phyloP scores from a whole-genome alignment of 2,329 filamentous ascomycete species.

The Clonostachys chloroleuca region DNA sequence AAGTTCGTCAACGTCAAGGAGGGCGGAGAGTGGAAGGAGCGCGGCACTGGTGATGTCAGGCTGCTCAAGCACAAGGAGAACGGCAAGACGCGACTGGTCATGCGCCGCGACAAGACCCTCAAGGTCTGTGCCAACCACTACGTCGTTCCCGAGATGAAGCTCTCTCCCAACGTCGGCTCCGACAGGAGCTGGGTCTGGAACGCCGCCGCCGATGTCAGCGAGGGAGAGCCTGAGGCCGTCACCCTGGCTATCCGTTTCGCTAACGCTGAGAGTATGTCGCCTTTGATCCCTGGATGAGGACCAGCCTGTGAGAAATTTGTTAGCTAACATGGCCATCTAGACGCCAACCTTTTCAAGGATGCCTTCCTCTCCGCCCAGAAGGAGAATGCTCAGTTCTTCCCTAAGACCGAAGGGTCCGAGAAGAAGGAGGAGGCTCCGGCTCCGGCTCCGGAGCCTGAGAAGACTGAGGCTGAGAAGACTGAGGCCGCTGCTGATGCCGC shows the following conservation, averaged over 20 bases:
- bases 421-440: conserved; percentile 1
- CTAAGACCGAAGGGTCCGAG: conserved; percentile 24
- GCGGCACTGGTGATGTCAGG: conserved; percentile 92
- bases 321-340: conserved; percentile 36
- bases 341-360: conserved; percentile 97
- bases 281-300: neutral
- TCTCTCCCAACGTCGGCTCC: conserved; percentile 94
- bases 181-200: conserved; percentile 99
- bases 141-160: conserved; percentile 97
- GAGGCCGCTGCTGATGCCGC: conserved; percentile 1
- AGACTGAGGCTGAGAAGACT: conserved; percentile 12
- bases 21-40: conserved; percentile 96
- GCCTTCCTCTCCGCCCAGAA: conserved; percentile 95
- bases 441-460: conserved; percentile 5
- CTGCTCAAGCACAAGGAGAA: conserved; percentile 99
- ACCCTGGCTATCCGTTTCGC: conserved; percentile 96
- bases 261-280: conserved; percentile 85
- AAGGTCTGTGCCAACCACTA: conserved; percentile 99
- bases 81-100: conserved; percentile 93
- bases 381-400: conserved; percentile 88
- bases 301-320: no score
- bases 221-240: conserved; percentile 93
- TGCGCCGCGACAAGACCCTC: conserved; percentile 99
- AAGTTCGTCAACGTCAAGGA: conserved; percentile 92
- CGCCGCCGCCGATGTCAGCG: conserved; percentile 92